Base-by-base conservation (phyloP, 106 monocot species). In the Acanthochlamys bracteata region DNA sequence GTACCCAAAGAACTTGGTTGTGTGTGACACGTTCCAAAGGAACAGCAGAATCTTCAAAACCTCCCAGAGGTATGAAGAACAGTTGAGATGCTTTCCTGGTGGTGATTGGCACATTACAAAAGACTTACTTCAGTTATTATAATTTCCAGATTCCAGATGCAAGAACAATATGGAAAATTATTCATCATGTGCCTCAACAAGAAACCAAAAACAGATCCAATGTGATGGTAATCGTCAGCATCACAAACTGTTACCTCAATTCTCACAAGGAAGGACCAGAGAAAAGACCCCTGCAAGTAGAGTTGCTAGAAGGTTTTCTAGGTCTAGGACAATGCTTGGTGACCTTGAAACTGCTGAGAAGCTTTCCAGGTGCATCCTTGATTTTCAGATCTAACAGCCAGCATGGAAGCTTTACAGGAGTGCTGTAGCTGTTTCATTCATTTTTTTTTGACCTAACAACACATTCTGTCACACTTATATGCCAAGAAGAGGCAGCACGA, bases 11-110 rank as follows among this genome's bases (percentile, higher is more conserved):
- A 65, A 71, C 66, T 20, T 91, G 91, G 91, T 66, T 91, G 65
- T 91, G 91, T 60, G 74, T 76, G 24, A 91, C 90, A 41, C 76
- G 90, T 8, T 59, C 52, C 1, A 65, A 39, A 19, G 64, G 27
- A 9, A 40, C 7, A 0, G 25, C 21, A 57, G 67, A 71, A 78
- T 55, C 51, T 49, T 61, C 67, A 66, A 21, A 16, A 60, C 25
- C 25, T n/a, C 63, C 25, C 17, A 63, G 59, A 73, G 72, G 79
- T 83, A 56, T 59, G 10, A 10, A 49, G 49, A 49, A 49, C 10
- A 49, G 49, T 49, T 49, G 4, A 49, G 33, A 33, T 49, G 15
- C 15, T 49, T 12, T 4, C 17, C 17, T 49, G 4, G 33, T 33
- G 33, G 33, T 3, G 33, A 33, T n/a, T n/a, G n/a, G n/a, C 4